phyloP scores from a whole-genome alignment of 495 filamentous ascomycete genomes.

The Neurospora pannonica region DNA sequence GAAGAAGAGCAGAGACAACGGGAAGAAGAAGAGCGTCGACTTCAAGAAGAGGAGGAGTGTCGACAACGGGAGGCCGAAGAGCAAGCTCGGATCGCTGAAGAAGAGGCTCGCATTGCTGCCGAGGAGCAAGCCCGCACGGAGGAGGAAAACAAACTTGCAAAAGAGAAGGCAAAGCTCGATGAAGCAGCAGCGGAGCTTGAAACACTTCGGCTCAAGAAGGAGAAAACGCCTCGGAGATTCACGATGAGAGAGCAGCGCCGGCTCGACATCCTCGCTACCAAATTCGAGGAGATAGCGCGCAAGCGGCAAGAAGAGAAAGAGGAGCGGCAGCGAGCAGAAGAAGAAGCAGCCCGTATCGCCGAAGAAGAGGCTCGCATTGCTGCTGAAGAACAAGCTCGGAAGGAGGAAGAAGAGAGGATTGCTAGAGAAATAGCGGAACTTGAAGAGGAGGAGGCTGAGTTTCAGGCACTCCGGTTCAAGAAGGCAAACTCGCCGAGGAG shows the following conservation, averaged over 20 bases:
- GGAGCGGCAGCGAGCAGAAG: conserved; percentile 1
- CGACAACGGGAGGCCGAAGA: neutral
- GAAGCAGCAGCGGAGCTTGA: conserved; percentile 25
- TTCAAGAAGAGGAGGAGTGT: neutral
- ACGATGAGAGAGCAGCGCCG: neutral
- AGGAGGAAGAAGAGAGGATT: conserved; percentile 4
- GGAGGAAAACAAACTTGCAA: conserved; percentile 1
- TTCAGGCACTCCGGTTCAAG: conserved; percentile 18
- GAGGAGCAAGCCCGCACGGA: conserved; percentile 7
- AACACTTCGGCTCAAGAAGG: conserved; percentile 15
- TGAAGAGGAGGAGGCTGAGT: conserved; percentile 23
- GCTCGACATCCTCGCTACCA: conserved; percentile 15
- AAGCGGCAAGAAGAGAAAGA: conserved; percentile 18
- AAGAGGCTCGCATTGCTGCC: conserved; percentile 5
- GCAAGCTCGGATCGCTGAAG: neutral
- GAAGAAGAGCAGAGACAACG: conserved; percentile 23
- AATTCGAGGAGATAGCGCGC: conserved; percentile 3
- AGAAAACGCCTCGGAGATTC: conserved; percentile 6
- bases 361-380: conserved; percentile 6
- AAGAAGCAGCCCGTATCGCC: neutral
- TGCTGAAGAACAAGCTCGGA: conserved; percentile 8
- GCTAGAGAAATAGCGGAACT: conserved; percentile 4
- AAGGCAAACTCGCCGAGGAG: conserved; percentile 6
- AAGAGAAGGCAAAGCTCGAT: conserved; percentile 8
- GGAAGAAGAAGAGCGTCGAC: conserved; percentile 7